phyloP scores from a whole-genome alignment of 176 grass and related monocot species.

The Oryza brachyantha region DNA sequence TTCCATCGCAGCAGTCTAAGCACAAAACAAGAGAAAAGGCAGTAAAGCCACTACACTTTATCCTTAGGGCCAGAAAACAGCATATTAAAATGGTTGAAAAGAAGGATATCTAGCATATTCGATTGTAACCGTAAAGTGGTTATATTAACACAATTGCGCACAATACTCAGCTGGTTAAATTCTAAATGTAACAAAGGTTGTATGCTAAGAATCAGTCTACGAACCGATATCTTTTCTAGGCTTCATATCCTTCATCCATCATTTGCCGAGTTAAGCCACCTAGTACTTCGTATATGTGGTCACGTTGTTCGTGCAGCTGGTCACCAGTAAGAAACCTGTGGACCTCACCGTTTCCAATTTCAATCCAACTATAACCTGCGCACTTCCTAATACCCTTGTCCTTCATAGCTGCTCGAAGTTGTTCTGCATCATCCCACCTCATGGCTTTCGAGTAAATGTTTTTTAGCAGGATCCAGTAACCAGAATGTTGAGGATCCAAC shows the following conservation, averaged over 20 bases:
- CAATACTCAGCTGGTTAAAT: neutral
- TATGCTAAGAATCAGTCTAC: neutral
- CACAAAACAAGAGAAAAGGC: too few relatives aligned
- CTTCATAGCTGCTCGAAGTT: conserved; percentile 46
- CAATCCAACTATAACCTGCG: conserved; percentile 56
- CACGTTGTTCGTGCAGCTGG: conserved; percentile 33
- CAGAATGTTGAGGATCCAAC: conserved; percentile 50
- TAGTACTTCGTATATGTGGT: conserved; percentile 35
- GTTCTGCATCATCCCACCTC: conserved; percentile 53
- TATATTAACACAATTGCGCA: too few relatives aligned
- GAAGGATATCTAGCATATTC: too few relatives aligned
- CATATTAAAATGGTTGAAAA: too few relatives aligned
- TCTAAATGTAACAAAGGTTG: neutral
- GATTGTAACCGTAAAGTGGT: too few relatives aligned
- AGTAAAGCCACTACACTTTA: too few relatives aligned
- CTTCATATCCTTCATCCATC: conserved; percentile 46
- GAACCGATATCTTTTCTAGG: conserved; percentile 9
- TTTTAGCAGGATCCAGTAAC: conserved; percentile 52
- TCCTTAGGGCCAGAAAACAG: too few relatives aligned
- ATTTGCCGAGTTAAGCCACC: conserved; percentile 38
- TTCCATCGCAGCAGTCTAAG: too few relatives aligned
- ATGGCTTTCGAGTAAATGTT: conserved; percentile 50
- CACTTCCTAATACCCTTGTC: conserved; percentile 47
- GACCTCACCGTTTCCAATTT: conserved; percentile 35
- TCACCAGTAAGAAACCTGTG: conserved; percentile 42